Base-by-base conservation (phyloP, 1,284 basidiomycete genomes). In the Phenoliferia sp. region DNA sequence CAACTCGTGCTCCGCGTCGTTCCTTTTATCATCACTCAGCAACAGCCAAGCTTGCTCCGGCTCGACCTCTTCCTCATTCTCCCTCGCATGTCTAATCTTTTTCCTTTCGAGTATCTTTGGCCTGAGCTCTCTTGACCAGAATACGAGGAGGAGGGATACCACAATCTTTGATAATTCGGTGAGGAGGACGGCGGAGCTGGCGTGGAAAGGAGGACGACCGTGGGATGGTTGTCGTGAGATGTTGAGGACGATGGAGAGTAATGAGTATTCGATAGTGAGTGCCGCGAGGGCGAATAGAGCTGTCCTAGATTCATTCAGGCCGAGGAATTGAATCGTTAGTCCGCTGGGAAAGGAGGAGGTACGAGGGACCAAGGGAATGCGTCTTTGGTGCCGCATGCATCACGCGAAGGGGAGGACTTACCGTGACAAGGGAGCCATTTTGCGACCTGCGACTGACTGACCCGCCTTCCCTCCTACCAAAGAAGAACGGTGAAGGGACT, bases 141-240 rank as follows among this genome's bases (percentile, higher is more conserved):
- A 26, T 6, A 74, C 76, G 35, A 78, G 64, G 0, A 61, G 15
- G 28, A 69, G n/a, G 2, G 75, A 72, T 32, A 75, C 35, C 35
- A 69, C 19, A n/a, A 77, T 68, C 71, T 78, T 78, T 64, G 68
- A 72, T 6, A 75, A 35, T 48, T 78, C 77, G 31, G 74, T 73
- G 19, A 74, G 55, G 54, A 73, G 58, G 59, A 76, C 72, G 31
- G 75, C 75, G 31, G 69, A 70, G 34, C 74, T 70, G 17, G 76
- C 69, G 59, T 73, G 70, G 65, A 70, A 76, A 2, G 52, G 55
- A 31, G 62, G 61, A 32, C 58, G 62, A 39, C 39, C 61, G 59
- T 26, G 39, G 48, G 65, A 59, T 22, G 44, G 48, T 39, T 33
- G 44, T 5, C 56, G 61, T 2, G 66, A 63, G 66, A 64, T 31